Conservation (phyloP, 116 monocot species). For the Posidonia oceanica region DNA sequence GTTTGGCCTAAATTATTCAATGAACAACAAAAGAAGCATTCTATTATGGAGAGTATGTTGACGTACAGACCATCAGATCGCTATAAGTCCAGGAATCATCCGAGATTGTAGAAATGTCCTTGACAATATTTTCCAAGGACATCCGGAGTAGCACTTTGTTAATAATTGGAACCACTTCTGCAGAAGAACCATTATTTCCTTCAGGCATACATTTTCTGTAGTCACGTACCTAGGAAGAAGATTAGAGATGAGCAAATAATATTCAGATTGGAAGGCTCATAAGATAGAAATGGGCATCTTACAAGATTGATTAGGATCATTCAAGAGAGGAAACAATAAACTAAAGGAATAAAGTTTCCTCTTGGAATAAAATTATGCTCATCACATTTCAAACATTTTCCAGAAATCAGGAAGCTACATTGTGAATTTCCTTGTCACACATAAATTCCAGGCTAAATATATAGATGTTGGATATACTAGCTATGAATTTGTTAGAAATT, state of each 20-base stretch:
- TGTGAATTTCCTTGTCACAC: too few relatives aligned
- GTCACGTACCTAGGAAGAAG: slow-evolving; percentile 60
- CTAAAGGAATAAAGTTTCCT: too few relatives aligned
- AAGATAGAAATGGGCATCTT: not conserved
- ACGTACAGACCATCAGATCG: slow-evolving; percentile 59
- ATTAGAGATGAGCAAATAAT: slow-evolving; percentile 1
- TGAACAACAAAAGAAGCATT: not conserved
- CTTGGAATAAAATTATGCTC: too few relatives aligned
- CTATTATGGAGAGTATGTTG: not conserved
- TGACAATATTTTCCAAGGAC: slow-evolving; percentile 94
- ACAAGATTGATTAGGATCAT: too few relatives aligned
- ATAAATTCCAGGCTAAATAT: too few relatives aligned
- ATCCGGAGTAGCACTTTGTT: slow-evolving; percentile 73
- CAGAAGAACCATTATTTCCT: slow-evolving; percentile 21
- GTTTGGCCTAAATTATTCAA: not conserved
- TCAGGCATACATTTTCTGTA: slow-evolving; percentile 58
- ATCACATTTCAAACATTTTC: too few relatives aligned
- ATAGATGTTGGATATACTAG: too few relatives aligned
- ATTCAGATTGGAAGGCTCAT: not conserved
- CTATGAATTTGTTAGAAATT: too few relatives aligned
- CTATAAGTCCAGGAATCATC: slow-evolving; percentile 97
- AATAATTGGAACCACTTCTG: slow-evolving; percentile 26
- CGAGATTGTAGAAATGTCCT: slow-evolving; percentile 71
- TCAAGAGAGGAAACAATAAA: too few relatives aligned
- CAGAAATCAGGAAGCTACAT: too few relatives aligned